phyloP scores from a whole-genome alignment of 768 basidiomycete species.

The Russula olivacea region DNA sequence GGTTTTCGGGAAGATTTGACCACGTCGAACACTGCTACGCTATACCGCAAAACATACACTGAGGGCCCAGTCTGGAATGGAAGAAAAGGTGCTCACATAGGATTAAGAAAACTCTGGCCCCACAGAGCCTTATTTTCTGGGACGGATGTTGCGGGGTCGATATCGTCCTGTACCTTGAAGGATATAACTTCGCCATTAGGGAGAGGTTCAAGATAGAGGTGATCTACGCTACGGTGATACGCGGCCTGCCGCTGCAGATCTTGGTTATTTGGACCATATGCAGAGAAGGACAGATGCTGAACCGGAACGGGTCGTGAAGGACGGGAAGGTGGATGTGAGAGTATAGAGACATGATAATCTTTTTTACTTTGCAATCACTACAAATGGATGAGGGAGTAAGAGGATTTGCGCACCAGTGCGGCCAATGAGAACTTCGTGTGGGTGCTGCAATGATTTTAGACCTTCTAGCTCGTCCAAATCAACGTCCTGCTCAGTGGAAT shows the following conservation, averaged over 20 bases:
- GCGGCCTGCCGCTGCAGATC: conserved; percentile 65
- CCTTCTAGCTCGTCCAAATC: conserved; percentile 60
- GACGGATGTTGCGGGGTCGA: conserved; percentile 30
- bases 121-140: conserved; percentile 46
- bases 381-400: conserved; percentile 18
- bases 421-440: conserved; percentile 55
- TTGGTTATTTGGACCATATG: conserved; percentile 89
- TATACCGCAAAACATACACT: conserved; percentile 28
- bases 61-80: not conserved
- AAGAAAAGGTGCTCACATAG: conserved; percentile 49
- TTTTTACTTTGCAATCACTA: not conserved
- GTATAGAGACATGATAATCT: conserved; percentile 91
- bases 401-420: conserved; percentile 48
- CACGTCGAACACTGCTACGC: conserved; percentile 82
- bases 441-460: conserved; percentile 34
- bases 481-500: conserved; percentile 40
- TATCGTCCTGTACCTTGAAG: conserved; percentile 46
- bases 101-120: conserved; percentile 53
- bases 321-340: conserved; percentile 44
- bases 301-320: conserved; percentile 40
- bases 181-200: conserved; percentile 75
- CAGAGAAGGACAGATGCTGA: conserved; percentile 85
- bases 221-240: conserved; percentile 74
- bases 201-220: conserved; percentile 72
- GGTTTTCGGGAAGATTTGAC: conserved; percentile 42